Evolutionary conservation across 2,329 filamentous ascomycete genomes (phyloP), one percentile per base, ranked within the genome.

Genomic region (Triangularia verruculosa): DNA sequence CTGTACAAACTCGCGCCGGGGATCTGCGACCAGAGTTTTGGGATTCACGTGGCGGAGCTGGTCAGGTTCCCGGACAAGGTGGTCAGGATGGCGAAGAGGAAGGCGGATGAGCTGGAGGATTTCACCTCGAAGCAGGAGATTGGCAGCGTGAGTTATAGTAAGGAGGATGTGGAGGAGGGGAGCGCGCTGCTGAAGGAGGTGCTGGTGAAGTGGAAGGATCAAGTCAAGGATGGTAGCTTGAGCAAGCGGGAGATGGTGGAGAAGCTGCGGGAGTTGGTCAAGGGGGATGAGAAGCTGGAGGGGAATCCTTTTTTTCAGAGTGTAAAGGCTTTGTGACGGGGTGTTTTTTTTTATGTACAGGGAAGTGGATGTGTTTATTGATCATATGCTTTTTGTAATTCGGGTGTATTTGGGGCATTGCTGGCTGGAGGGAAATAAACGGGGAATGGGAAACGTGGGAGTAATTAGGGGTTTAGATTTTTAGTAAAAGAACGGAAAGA

Each of bases 71-170:
- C 95, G 0, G 89, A 92, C 70, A 99, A 99, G 79, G 96, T 99
- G 15, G 91, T 99, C 65, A 92, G 93, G 68, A 99, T 99, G 96
- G 95, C 95, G n/a, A 96, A 96, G 79, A 87, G 95, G 70, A 99
- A 99, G 80, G 95, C 95, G 0, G 95, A 98, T 76, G 96, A 99
- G 81, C 83, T 99, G 34, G 95, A 99, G 76, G 95, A 99, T 75
- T 99, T 99, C 72, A 90, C 91, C 0, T 86, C 86, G 58, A 93
- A 93, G 78, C 87, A 91, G 66, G 82, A 83, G 53, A 71, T 82
- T 6, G 80, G 82, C 7, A 20, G n/a, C 2, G 76, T 84, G 52
- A 79, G 85, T 69, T 92, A 92, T 74, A 90, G 85, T 68, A 93
- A 92, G 72, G 85, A 93, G 67, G 93, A 99, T 69, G 90, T 98